phyloP scores from a whole-genome alignment of 805 yeast genomes.

The Dipodascus albidus region DNA sequence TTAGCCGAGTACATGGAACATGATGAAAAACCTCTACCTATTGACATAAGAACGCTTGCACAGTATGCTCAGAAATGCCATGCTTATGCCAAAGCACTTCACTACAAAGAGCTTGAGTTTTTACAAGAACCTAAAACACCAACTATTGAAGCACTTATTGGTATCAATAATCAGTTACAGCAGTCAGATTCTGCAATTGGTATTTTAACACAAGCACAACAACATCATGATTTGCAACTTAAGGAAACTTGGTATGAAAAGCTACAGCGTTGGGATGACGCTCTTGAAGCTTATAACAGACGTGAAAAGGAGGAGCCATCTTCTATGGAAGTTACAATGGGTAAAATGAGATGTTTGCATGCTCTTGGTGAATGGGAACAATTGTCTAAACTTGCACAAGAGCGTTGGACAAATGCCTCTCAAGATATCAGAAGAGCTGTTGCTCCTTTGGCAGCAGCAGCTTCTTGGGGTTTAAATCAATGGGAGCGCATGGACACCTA shows the following conservation, averaged over 20 bases:
- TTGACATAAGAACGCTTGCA: conserved; percentile 80
- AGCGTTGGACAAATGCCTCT: conserved; percentile 69
- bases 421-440: conserved; percentile 68
- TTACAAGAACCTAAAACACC: conserved; percentile 87
- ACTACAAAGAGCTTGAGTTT: conserved; percentile 90
- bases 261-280: conserved; percentile 96
- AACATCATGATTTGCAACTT: conserved; percentile 47
- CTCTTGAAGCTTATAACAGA: conserved; percentile 76
- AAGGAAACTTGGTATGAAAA: conserved; percentile 98
- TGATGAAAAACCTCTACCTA: conserved; percentile 88
- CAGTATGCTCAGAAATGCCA: conserved; percentile 91
- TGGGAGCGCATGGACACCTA: conserved; percentile 96
- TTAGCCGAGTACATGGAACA: conserved; percentile 96
- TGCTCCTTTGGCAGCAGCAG: conserved; percentile 97
- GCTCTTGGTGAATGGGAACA: conserved; percentile 99
- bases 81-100: conserved; percentile 94
- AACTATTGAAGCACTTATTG: conserved; percentile 82
- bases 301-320: conserved; percentile 45
- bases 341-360: conserved; percentile 95
- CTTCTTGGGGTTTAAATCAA: conserved; percentile 95
- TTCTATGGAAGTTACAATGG: conserved; percentile 84
- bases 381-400: conserved; percentile 70
- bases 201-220: conserved; percentile 82
- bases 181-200: conserved; percentile 98
- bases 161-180: conserved; percentile 87